phyloP scores from a whole-genome alignment of 352 stramenopile genomes.

The Phytophthora lateralis region DNA sequence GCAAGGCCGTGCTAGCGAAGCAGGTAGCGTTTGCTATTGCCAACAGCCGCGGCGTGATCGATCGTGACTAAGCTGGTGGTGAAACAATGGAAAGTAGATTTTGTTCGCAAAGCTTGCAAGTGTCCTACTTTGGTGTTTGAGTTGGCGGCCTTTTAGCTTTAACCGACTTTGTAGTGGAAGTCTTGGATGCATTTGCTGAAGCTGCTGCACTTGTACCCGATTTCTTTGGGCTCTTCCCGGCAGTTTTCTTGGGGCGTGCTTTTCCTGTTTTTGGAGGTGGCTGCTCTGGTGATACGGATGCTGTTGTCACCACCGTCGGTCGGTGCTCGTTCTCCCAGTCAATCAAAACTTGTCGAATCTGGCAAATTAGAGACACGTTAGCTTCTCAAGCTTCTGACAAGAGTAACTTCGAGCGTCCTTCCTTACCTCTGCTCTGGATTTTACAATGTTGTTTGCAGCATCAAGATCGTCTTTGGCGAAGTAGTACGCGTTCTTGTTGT shows the following conservation, averaged over 20 bases:
- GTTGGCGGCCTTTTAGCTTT: conserved; percentile 26
- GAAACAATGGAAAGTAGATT: conserved; percentile 11
- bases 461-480: conserved; percentile 90
- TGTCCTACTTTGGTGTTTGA: conserved; percentile 16
- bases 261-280: conserved; percentile 22
- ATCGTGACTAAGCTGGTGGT: conserved; percentile 63
- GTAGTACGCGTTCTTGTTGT: conserved; percentile 91
- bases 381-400: neutral
- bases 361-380: neutral
- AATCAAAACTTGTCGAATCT: conserved; percentile 72
- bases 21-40: conserved; percentile 76
- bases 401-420: conserved; percentile 4
- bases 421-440: conserved; percentile 67
- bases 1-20: conserved; percentile 59
- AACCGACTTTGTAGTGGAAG: neutral
- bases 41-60: conserved; percentile 85
- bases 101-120: neutral
- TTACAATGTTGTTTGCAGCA: conserved; percentile 83
- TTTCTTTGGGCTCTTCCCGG: conserved; percentile 24
- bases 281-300: conserved; percentile 1
- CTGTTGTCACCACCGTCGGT: conserved; percentile 6
- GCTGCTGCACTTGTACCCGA: conserved; percentile 5
- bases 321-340: conserved; percentile 70
- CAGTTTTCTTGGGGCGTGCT: conserved; percentile 26
- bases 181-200: conserved; percentile 21